Percentiles rank a stretch among this genome's conserved stretches.
phyloP scores from a whole-genome alignment of 345 rosid genomes.

The Passiflora organensis region DNA sequence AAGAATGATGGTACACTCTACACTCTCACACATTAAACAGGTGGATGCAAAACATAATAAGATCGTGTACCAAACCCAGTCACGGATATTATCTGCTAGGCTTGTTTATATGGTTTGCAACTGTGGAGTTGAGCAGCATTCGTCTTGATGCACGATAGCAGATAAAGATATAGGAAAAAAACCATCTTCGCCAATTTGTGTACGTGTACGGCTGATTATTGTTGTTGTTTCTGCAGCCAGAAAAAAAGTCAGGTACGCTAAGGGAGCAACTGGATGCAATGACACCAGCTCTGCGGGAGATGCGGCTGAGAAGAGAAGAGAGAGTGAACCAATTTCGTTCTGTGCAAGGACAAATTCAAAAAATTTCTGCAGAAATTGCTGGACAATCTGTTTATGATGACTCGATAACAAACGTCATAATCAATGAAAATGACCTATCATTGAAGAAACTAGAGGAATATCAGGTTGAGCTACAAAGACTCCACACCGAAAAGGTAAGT shows the following conservation, averaged over 20 bases:
- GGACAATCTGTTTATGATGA: slow-evolving; percentile 74
- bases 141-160: no score
- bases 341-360: slow-evolving; percentile 78
- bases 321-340: slow-evolving; percentile 67
- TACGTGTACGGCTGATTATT: background rate
- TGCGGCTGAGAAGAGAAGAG: slow-evolving; percentile 82
- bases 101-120: no score
- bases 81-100: background rate
- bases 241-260: slow-evolving; percentile 77
- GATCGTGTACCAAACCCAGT: background rate
- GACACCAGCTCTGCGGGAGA: slow-evolving; percentile 82
- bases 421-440: slow-evolving; percentile 83
- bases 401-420: slow-evolving; percentile 44
- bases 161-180: background rate
- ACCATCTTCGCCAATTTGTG: background rate
- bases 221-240: slow-evolving; percentile 51
- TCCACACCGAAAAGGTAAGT: slow-evolving; percentile 80
- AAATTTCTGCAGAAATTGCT: slow-evolving; percentile 78
- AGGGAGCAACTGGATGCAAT: slow-evolving; percentile 88
- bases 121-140: no score
- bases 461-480: slow-evolving; percentile 75
- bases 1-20: no score
- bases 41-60: background rate
- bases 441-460: slow-evolving; percentile 86
- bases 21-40: background rate